Conservation (phyloP, 2,329 filamentous ascomycete genomes). For the Tympanopsis confertula region DNA sequence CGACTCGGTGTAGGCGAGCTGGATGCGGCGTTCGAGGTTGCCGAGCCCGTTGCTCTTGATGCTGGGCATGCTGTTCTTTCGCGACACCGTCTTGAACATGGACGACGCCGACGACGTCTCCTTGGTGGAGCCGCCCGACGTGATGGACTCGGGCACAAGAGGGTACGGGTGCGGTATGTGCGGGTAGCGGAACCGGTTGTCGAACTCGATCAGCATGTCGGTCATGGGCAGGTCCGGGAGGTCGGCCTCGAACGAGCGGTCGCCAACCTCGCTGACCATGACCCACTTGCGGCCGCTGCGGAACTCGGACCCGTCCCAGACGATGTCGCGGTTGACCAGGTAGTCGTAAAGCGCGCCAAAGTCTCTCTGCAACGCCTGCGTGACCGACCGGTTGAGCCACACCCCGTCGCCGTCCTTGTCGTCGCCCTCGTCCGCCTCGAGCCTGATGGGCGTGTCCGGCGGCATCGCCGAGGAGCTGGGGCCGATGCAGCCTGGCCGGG, state of each 20-base stretch:
- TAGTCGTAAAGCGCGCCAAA: conserved; percentile 63
- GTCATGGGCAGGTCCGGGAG: conserved; percentile 47
- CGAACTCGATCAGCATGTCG: conserved; percentile 54
- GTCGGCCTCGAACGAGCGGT: conserved; percentile 35
- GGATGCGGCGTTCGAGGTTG: conserved; percentile 32
- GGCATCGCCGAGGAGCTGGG: conserved; percentile 5
- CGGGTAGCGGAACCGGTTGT: conserved; percentile 49
- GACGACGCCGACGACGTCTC: conserved; percentile 4
- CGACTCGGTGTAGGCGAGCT: conserved; percentile 45
- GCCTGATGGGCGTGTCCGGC: neutral
- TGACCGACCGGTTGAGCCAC: conserved; percentile 51
- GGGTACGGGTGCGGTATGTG: conserved; percentile 60
- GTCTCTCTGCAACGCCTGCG: conserved; percentile 46
- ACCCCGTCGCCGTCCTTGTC: conserved; percentile 25
- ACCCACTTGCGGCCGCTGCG: conserved; percentile 53
- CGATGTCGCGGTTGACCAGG: conserved; percentile 53
- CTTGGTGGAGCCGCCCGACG: conserved; percentile 11
- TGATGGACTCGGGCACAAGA: conserved; percentile 42
- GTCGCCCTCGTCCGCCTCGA: conserved; percentile 7
- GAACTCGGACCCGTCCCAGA: conserved; percentile 53
- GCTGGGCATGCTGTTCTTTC: conserved; percentile 1
- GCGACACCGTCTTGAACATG: conserved; percentile 14
- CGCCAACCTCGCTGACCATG: conserved; percentile 37
- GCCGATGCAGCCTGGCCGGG: conserved; percentile 16
- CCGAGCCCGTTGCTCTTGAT: conserved; percentile 14